Percentiles rank a stretch among this genome's conserved stretches.
phyloP scores from a whole-genome alignment of 1,284 basidiomycete genomes.

The Tilletiaria anomala region DNA sequence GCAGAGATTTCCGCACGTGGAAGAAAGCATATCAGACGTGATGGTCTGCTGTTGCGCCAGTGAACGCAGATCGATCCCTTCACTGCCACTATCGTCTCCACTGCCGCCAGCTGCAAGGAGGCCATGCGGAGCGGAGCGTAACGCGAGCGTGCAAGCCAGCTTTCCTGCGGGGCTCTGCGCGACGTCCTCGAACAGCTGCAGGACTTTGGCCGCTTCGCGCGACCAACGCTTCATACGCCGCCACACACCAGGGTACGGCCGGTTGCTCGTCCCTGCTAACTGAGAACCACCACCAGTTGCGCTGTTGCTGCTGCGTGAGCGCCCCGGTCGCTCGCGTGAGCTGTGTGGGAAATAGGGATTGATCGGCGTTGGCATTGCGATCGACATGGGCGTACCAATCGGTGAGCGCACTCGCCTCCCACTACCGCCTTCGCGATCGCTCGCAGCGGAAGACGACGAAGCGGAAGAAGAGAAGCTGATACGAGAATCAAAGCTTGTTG shows the following conservation, averaged over 20 bases:
- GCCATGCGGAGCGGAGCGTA: slow-evolving; percentile 8
- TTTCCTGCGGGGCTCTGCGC: slow-evolving; percentile 17
- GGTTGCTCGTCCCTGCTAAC: too few relatives aligned
- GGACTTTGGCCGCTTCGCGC: slow-evolving; percentile 31
- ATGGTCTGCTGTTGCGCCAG: neutral
- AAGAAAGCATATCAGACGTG: slow-evolving; percentile 7
- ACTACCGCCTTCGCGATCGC: too few relatives aligned
- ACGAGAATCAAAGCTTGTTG: slow-evolving; percentile 33
- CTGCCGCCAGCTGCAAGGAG: slow-evolving; percentile 4
- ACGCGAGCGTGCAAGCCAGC: slow-evolving; percentile 16
- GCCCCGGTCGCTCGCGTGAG: too few relatives aligned
- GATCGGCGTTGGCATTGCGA: too few relatives aligned
- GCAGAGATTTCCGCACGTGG: slow-evolving; percentile 13
- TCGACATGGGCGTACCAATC: too few relatives aligned
- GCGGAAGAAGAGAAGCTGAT: too few relatives aligned
- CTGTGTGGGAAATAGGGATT: too few relatives aligned
- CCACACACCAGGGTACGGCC: slow-evolving; percentile 37
- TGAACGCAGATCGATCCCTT: too few relatives aligned
- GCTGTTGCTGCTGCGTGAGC: too few relatives aligned
- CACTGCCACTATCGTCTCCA: neutral
- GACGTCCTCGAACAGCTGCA: slow-evolving; percentile 28
- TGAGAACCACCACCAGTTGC: too few relatives aligned
- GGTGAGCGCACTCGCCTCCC: too few relatives aligned
- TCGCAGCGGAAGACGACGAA: too few relatives aligned
- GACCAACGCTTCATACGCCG: slow-evolving; percentile 35